Evolutionary conservation across 2,329 filamentous ascomycete genomes (phyloP), one percentile per base, ranked within the genome.

Genomic region (Xylaria hypoxylon): DNA sequence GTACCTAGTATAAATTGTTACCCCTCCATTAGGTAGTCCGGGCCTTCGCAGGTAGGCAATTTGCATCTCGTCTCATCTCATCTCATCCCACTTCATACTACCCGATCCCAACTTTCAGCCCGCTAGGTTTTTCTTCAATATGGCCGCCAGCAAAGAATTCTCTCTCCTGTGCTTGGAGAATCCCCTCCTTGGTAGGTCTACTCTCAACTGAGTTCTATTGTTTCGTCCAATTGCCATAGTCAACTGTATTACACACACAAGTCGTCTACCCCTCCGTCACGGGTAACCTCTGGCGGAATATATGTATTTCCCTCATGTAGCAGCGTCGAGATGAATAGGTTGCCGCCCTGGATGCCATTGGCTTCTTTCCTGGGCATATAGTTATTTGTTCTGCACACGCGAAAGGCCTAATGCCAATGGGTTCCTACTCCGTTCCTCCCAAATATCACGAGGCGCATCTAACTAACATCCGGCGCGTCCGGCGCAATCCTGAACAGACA

Each of bases 141-240:
- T 97, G 93, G 86, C 92, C 78, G 80, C 90, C 74, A 79, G 81
- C 75, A 91, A 94, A 83, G 90, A 94, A 82, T 98, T 91, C 84
- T 86, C 92, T 81, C 91, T 99, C 77, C 87, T 98, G 78, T 96
- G 92, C 82, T 84, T 99, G 77, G 96, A 97, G 90, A 99, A 99
- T 83, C 96, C 96, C 80, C 90, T 99, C 76, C 92, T 99, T 76
- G 95, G 92, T 94, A 84, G 74, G 86, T 82, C 65, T 44, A 10
- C 44, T 50, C 69, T 63, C 73, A 76, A 51, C 53, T 33, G 53
- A 8, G 13, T 47, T 61, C 42, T 56, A 62, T 60, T 72, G 42
- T 33, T 35, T 42, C 48, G 13, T 35, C 59, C 22, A 44, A 44
- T 24, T 56, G 40, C 33, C 26, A 28, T 19, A 47, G 19, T 53